A percentile compares a stretch with the other conserved stretches of the same genome.
These are phyloP conservation scores for Cenchrus americanus DNA, from an alignment of 176 grass and related monocot genomes.

Conservation along the genomic window DNA sequence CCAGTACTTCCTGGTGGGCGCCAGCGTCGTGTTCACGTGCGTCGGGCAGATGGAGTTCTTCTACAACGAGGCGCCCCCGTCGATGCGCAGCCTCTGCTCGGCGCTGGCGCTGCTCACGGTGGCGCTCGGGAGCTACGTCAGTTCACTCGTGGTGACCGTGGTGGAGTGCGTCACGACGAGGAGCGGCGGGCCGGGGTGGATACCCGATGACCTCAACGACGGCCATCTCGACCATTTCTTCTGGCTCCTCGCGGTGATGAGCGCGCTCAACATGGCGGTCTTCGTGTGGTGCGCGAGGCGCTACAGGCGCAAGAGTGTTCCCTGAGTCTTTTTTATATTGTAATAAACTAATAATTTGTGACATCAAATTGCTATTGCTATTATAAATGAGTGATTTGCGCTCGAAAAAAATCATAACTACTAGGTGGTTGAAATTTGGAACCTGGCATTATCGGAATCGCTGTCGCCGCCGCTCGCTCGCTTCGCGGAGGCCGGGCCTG, in stretches of 20 bases:
- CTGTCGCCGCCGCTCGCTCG: too few relatives aligned
- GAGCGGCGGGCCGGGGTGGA: conserved; percentile 48
- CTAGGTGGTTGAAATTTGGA: too few relatives aligned
- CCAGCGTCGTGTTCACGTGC: conserved; percentile 60
- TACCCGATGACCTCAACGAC: conserved; percentile 57
- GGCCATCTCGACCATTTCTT: conserved; percentile 67
- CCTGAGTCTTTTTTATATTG: not conserved
- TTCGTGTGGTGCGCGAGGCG: conserved; percentile 45
- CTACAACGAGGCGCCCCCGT: conserved; percentile 56
- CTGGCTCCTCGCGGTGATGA: conserved; percentile 53
- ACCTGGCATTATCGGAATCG: too few relatives aligned
- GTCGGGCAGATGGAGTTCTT: conserved; percentile 61
- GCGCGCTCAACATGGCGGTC: conserved; percentile 45
- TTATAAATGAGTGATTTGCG: too few relatives aligned
- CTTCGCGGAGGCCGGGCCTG: too few relatives aligned
- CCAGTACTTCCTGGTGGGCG: conserved; percentile 61
- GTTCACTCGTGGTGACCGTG: conserved; percentile 50
- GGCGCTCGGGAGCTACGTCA: conserved; percentile 55
- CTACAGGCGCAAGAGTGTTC: conserved; percentile 44
- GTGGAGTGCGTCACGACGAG: conserved; percentile 41
- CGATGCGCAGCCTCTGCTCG: conserved; percentile 57
- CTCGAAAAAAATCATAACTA: too few relatives aligned
- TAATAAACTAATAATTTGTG: too few relatives aligned
- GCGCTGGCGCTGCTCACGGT: conserved; percentile 47
- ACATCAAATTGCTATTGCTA: too few relatives aligned